Evolutionary conservation across 164 flowering plant genomes (phyloP), one percentile per base, ranked within the genome.

Genomic region (Pachysandra terminalis): DNA sequence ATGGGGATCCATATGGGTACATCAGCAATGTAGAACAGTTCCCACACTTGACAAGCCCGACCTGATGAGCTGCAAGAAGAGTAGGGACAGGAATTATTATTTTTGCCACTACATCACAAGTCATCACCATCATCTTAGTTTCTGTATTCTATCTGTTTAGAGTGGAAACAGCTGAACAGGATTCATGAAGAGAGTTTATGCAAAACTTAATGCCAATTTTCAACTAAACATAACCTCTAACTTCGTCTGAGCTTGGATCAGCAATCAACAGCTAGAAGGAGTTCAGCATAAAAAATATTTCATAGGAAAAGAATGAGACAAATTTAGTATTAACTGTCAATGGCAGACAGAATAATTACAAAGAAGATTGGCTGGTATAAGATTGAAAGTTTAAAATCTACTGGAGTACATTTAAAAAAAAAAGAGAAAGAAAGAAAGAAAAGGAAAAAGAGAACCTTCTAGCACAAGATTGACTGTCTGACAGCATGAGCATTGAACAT

Each of bases 41-140:
- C n/a, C 85, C 86, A 68, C 98, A 91, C 63, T 81, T 88, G 8
- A 93, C 96, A 69, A 81, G 81, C 48, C 98, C 98, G 66, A 91
- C 87, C 75, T 91, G 75, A 73, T 93, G 85, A 61, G 81, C 98
- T 93, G 90, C 76, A 70, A 28, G 75, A 59, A 23, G 2, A 71
- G 15, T 24, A 12, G 41, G 32, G 25, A 9, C 65, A 51, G 0
- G 54, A 60, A 41, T 16, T 0, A 60, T 32, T 32, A 32, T 32
- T 32, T 32, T 32, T 32, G 37, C 5, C 37, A 32, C 37, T 3
- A 32, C 7, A 32, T 32, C 37, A 32, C 7, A 7, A 32, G 37
- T 7, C 37, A 32, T 32, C 3, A 7, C 7, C 37, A 32, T 32
- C 3, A 32, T 32, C 37, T 3, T 32, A 32, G 37, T 32, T 32